Evolutionary conservation across 108 stramenopile species (phyloP), one percentile per base, ranked within the genome.

Genomic region (Mayamaea pseudoterrestris): DNA sequence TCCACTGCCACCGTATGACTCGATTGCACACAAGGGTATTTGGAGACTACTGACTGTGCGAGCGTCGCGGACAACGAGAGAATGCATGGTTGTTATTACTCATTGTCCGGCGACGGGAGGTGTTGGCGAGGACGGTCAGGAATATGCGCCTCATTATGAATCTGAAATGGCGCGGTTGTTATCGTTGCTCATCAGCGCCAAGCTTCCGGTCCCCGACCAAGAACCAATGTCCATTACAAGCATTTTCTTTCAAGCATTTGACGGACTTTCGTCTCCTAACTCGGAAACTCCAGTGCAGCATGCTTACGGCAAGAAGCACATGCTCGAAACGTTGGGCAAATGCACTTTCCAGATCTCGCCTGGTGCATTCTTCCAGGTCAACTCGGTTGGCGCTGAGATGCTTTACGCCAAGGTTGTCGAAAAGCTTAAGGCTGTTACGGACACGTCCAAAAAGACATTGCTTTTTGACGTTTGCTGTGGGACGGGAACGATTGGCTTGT

Each of bases 391-490:
- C 24, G 90, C 93, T 0, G 91, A 93, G 44, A 54, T 72, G 11
- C 71, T 96, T 5, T 96, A 93, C 64, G 50, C 61, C 23, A 66
- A 78, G 48, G 82, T 90, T 2, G 71, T 86, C 26, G 83, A 93
- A 23, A 50, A 56, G 37, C 55, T 83, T n/a, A 65, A 51, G 41
- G 73, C 71, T 59, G 69, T 81, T 20, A 75, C 68, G 16, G 23
- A 20, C 4, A 29, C 30, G 5, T 16, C 21, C 3, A 14, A 20
- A 13, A 50, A 59, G n/a, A 67, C 65, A 5, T 53, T 89, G 12
- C 53, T 91, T 0, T 64, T 96, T 26, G 95, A 96, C 48, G 93
- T 96, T 0, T 96, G 93, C 67, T 96, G 95, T 59, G 95, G 95
- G 2, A 93, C 95, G 24, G 95, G 95, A 4, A 87, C 91, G 7